Evolutionary conservation across 192 early-diverging fungal species (phyloP).

Genomic region (Piromyces finnis): DNA sequence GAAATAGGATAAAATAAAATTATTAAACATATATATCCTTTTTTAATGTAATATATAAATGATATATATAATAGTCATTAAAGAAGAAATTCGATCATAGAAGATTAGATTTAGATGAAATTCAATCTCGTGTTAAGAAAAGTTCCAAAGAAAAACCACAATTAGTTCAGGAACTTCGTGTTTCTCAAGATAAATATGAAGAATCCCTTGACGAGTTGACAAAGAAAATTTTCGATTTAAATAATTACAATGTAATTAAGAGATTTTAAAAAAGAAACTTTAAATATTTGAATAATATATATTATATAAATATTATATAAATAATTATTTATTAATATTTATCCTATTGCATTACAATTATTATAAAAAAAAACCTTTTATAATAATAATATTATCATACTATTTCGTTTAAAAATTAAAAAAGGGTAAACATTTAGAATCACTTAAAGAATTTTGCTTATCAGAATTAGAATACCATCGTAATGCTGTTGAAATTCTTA

Average conservation of each 20-base stretch:
- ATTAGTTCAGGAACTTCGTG: conserved; percentile 75
- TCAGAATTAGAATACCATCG: background rate
- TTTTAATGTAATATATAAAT: no score
- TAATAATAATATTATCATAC: no score
- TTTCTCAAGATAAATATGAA: conserved; percentile 82
- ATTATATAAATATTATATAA: background rate
- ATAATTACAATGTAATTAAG: conserved; percentile 59
- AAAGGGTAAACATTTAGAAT: background rate
- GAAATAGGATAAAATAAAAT: no score
- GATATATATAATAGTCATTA: background rate
- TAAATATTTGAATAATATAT: background rate
- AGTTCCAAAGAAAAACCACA: conserved; percentile 80
- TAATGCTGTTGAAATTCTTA: background rate
- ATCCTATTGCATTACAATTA: no score
- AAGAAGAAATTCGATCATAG: conserved; percentile 77
- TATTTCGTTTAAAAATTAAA: no score
- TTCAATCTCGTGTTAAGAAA: conserved; percentile 71
- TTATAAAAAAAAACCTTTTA: no score
- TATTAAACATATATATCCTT: no score
- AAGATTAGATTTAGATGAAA: conserved; percentile 83
- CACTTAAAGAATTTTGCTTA: background rate
- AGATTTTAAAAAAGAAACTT: background rate
- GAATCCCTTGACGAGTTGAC: conserved; percentile 64
- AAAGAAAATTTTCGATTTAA: conserved; percentile 60
- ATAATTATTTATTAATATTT: no score